Percentiles rank a stretch among this genome's conserved stretches.
Conservation (phyloP, 768 basidiomycete genomes). For the Trametes sanguinea region DNA sequence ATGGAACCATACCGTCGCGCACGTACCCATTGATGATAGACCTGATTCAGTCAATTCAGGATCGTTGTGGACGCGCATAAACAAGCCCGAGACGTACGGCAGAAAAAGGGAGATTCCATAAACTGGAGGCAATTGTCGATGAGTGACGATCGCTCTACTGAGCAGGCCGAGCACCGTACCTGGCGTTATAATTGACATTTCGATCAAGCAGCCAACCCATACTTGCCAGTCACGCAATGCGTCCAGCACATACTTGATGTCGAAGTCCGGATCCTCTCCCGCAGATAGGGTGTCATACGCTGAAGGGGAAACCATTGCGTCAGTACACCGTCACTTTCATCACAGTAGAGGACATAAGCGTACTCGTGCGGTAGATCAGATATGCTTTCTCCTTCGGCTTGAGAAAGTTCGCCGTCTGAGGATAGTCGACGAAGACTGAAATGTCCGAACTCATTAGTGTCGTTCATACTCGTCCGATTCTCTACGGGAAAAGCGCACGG, state of each 20-base stretch:
- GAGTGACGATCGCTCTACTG: too few species aligned
- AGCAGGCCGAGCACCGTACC: slow-evolving; percentile 42
- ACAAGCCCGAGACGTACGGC: slow-evolving; percentile 48
- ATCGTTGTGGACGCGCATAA: too few species aligned
- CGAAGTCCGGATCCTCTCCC: slow-evolving; percentile 63
- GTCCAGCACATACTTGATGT: slow-evolving; percentile 51
- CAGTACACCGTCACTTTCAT: neutral
- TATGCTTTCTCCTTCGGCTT: slow-evolving; percentile 59
- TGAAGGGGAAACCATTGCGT: slow-evolving; percentile 23
- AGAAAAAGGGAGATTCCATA: slow-evolving; percentile 73
- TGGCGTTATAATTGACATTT: slow-evolving; percentile 58
- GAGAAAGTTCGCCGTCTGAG: slow-evolving; percentile 57
- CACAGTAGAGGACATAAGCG: too few species aligned
- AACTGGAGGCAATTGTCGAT: neutral
- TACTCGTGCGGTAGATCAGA: slow-evolving; percentile 29
- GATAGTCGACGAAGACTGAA: slow-evolving; percentile 63
- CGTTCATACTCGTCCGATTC: too few species aligned
- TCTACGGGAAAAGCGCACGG: neutral
- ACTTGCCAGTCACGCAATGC: slow-evolving; percentile 58
- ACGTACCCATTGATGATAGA: slow-evolving; percentile 21
- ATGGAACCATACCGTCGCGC: too few species aligned
- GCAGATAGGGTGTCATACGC: slow-evolving; percentile 58
- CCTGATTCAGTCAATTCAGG: neutral
- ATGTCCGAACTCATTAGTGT: neutral
- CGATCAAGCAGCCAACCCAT: slow-evolving; percentile 52